Percentiles rank a stretch among this genome's conserved stretches.
Conservation (phyloP, 306 rosid genomes). For the cucumber (Cucumis sativus) region DNA sequence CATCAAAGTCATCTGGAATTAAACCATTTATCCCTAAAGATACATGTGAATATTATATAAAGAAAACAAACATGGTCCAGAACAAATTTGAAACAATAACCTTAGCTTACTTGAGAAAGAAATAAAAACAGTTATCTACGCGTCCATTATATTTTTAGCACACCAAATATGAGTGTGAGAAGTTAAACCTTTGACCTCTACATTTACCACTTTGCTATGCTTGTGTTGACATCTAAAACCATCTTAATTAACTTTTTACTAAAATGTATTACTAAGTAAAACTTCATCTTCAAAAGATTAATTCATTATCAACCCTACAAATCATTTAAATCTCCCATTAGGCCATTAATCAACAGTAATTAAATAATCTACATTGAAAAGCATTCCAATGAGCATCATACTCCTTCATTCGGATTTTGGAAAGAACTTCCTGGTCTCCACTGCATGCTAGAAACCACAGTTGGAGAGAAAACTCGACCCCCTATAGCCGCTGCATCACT, state of each 20-base stretch:
- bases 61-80: background rate
- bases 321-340: background rate
- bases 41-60: background rate
- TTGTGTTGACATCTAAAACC: background rate
- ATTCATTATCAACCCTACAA: background rate
- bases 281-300: background rate
- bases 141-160: background rate
- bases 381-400: conserved; percentile 15
- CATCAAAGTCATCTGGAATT: background rate
- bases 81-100: background rate
- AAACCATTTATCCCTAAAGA: background rate
- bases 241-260: background rate
- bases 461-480: conserved; percentile 71
- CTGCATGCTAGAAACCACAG: conserved; percentile 76
- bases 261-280: background rate
- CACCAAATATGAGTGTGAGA: background rate
- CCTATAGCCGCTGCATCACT: conserved; percentile 56
- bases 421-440: conserved; percentile 96
- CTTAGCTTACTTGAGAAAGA: background rate
- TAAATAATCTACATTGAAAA: background rate
- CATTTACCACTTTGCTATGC: background rate
- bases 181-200: background rate
- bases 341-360: background rate
- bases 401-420: conserved; percentile 67
- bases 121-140: background rate